Base-by-base conservation (phyloP, 2,329 filamentous ascomycete genomes). In the Aspergillus sp. region DNA sequence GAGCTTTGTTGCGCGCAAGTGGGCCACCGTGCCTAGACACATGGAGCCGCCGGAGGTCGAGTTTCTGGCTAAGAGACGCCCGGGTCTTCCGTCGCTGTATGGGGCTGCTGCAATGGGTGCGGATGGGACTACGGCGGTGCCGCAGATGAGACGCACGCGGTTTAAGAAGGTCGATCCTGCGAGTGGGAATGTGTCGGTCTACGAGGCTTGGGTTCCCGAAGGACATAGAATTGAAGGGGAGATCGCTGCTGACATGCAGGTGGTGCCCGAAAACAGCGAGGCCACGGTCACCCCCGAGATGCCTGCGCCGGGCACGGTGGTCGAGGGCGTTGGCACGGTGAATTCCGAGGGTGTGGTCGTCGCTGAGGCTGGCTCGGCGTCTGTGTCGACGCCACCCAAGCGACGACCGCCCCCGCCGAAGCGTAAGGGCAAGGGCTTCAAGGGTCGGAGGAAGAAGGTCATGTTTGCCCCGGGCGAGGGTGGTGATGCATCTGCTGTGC, bases 171-270 rank as follows among this genome's bases (percentile, higher is more conserved):
- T 84, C 7, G 88, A 94, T 61, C 82, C 84, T 4, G 80, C 81
- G 1, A 77, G 75, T 27, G 90, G 90, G 27, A 91, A 91, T 57
- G 78, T 87, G 7, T 88, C 86, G 50, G 83, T 91, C 2, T 88
- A 93, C 64, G 88, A 94, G 58, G 82, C 93, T 5, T 85, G 88
- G 19, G 77, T 94, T 3, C 79, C 82, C 4, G 86, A 91, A 48
- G 89, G 88, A 0, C 86, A 93, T 62, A 73, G 74, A 4, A 78
- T 94, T 0, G 86, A 91, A 52, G 88, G 88, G 47, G 89, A 95
- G 62, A 83, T 95, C 43, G 79, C 88, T 48, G 72, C 76, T 34
- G 72, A 75, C 41, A 71, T 75, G 45, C 72, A 73, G 46, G 63
- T 70, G 29, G 65, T 72, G 42, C 67, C 71, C 39, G 73, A 74